These are phyloP conservation scores for Pseudogymnoascus verrucosus DNA, from an alignment of 2,329 filamentous ascomycete species.

Conservation along the genomic window DNA sequence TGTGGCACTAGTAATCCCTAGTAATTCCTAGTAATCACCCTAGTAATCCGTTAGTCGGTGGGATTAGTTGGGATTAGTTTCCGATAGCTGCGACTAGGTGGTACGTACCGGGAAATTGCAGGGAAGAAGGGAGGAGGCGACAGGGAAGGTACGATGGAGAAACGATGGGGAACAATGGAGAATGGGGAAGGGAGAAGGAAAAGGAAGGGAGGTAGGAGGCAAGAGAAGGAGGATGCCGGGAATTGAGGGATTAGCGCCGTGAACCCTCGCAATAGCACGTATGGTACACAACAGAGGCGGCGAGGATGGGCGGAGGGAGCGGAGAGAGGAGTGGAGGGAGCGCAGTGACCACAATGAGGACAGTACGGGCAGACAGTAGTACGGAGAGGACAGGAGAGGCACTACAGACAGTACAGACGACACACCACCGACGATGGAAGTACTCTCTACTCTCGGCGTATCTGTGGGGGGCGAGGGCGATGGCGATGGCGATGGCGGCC, in stretches of 20 bases:
- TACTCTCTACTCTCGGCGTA: background rate
- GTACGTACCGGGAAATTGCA: background rate
- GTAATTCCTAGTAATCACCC: too few species aligned
- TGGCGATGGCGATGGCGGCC: background rate
- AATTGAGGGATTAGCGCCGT: background rate
- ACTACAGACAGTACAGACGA: too few species aligned
- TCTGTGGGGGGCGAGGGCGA: background rate
- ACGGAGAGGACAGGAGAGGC: too few species aligned
- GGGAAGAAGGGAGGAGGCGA: background rate
- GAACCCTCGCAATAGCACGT: too few species aligned
- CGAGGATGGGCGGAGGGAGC: background rate
- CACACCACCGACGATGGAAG: background rate
- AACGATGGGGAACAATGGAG: background rate
- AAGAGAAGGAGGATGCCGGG: background rate
- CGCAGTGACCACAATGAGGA: too few species aligned
- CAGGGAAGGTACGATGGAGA: background rate
- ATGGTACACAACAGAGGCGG: too few species aligned
- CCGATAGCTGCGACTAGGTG: too few species aligned
- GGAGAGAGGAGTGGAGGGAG: too few species aligned
- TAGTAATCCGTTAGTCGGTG: too few species aligned
- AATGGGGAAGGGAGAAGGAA: background rate
- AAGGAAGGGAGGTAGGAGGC: background rate
- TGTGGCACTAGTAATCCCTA: too few species aligned
- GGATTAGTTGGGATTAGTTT: background rate
- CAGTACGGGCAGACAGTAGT: too few species aligned